Evolutionary conservation across 441 rosid species (phyloP).

Genomic region (Jatropha multifida): DNA sequence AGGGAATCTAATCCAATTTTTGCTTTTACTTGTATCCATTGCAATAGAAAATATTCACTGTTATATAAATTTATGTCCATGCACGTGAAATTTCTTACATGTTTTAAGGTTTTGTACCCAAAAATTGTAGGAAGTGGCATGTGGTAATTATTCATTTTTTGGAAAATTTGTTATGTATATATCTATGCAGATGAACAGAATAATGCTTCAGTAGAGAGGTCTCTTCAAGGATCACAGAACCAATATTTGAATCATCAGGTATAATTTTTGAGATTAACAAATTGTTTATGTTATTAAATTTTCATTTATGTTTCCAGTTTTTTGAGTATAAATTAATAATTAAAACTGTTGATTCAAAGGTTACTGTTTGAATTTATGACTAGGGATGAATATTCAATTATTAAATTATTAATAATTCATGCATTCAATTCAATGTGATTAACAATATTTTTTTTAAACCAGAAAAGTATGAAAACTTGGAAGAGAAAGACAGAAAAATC

Average conservation of each 20-base stretch:
- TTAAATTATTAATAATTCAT: background rate
- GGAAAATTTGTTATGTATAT: background rate
- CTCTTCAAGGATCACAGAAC: slow-evolving; percentile 22
- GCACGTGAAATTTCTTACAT: background rate
- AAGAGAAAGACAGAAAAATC: slow-evolving; percentile 21
- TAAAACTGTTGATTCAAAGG: too few relatives aligned
- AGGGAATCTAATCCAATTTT: slow-evolving; percentile 16
- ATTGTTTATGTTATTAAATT: too few relatives aligned
- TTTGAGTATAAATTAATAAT: too few relatives aligned
- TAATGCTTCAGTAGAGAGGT: slow-evolving; percentile 16
- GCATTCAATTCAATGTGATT: background rate
- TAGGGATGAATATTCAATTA: background rate
- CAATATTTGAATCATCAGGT: slow-evolving; percentile 33
- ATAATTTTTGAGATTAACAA: background rate
- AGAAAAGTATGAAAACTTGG: slow-evolving; percentile 24
- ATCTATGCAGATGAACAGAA: slow-evolving; percentile 30
- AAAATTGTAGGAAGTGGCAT: slow-evolving; percentile 9
- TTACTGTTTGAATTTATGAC: too few relatives aligned
- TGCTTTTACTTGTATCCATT: background rate
- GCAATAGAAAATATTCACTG: background rate
- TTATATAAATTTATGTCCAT: background rate
- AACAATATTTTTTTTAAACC: slow-evolving; percentile 4
- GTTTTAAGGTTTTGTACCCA: background rate
- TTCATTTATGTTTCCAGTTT: too few relatives aligned
- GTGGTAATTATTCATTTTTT: background rate